Conservation (phyloP, 176 grass and related monocot genomes). For the Paspalum vaginatum region DNA sequence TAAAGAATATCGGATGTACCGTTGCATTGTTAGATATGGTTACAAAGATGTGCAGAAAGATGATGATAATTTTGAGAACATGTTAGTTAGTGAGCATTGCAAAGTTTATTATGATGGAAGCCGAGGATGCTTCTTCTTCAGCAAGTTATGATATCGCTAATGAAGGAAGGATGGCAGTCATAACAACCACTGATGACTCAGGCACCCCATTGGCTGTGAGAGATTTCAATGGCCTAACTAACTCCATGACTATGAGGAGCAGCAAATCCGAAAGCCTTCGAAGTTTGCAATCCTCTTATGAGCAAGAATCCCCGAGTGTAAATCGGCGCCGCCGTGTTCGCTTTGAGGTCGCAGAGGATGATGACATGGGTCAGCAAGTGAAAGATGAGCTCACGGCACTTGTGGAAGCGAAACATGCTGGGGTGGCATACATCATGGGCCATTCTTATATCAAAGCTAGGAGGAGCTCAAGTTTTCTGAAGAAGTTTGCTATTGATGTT, state of each 20-base stretch:
- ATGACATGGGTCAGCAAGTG: conserved; percentile 58
- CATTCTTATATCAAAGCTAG: conserved; percentile 96
- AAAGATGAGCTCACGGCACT: conserved; percentile 79
- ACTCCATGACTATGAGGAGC: conserved; percentile 55
- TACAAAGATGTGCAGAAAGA: conserved; percentile 94
- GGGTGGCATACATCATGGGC: conserved; percentile 89
- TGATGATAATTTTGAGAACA: conserved; percentile 91
- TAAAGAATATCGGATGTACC: conserved; percentile 82
- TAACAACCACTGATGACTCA: conserved; percentile 59
- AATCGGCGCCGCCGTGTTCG: conserved; percentile 52
- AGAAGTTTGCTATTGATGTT: conserved; percentile 85
- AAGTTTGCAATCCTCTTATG: conserved; percentile 74
- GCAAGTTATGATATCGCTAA: conserved; percentile 72
- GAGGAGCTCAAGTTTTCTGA: conserved; percentile 78
- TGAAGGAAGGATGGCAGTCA: conserved; percentile 94
- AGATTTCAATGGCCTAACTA: conserved; percentile 41
- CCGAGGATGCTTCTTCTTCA: conserved; percentile 64
- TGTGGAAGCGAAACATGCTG: conserved; percentile 85
- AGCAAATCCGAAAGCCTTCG: conserved; percentile 83
- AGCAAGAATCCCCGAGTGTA: conserved; percentile 70
- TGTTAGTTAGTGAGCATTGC: conserved; percentile 92
- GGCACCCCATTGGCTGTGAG: conserved; percentile 54
- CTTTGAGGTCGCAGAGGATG: conserved; percentile 68
- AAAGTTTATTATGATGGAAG: conserved; percentile 97
- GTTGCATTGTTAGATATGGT: conserved; percentile 89